Conservation (phyloP, 202 grass and related monocot species). For the Saccharum hybrid region DNA sequence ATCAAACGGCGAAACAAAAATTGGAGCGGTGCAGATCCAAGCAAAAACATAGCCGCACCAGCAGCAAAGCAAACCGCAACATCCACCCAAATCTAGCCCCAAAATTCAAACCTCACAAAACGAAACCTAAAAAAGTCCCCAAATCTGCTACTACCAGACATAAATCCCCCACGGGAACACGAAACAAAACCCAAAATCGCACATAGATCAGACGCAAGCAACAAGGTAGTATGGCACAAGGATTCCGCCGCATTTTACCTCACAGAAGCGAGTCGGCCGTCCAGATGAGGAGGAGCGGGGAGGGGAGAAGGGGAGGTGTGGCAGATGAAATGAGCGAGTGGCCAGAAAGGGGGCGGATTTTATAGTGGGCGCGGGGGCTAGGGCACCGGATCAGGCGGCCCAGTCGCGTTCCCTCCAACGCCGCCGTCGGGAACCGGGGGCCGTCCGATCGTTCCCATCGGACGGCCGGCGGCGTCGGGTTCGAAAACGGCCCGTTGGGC, state of each 20-base stretch:
- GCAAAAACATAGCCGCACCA: not conserved
- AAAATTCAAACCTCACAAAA: not conserved
- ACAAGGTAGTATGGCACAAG: no score
- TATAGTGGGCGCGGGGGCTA: slow-evolving; percentile 53
- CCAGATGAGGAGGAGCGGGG: not conserved
- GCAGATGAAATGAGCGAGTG: slow-evolving; percentile 32
- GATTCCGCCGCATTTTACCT: slow-evolving; percentile 43
- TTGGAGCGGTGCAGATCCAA: not conserved
- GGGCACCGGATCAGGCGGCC: slow-evolving; percentile 60
- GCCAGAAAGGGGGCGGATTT: slow-evolving; percentile 43
- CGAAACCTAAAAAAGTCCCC: not conserved
- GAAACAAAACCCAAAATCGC: not conserved
- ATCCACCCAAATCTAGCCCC: not conserved
- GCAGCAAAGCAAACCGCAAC: not conserved
- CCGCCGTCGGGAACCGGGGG: not conserved
- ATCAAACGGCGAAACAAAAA: not conserved
- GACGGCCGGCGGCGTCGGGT: slow-evolving; percentile 44
- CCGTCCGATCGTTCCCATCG: slow-evolving; percentile 61
- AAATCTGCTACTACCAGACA: not conserved
- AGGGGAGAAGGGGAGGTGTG: not conserved
- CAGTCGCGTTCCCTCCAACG: slow-evolving; percentile 61
- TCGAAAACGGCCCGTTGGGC: slow-evolving; percentile 49
- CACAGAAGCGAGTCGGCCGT: not conserved
- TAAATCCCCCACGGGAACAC: not conserved
- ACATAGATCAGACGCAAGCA: no score